A percentile compares a stretch with the other conserved stretches of the same genome.
phyloP scores from a whole-genome alignment of 108 stramenopile species.

The Nitzschia sp. region DNA sequence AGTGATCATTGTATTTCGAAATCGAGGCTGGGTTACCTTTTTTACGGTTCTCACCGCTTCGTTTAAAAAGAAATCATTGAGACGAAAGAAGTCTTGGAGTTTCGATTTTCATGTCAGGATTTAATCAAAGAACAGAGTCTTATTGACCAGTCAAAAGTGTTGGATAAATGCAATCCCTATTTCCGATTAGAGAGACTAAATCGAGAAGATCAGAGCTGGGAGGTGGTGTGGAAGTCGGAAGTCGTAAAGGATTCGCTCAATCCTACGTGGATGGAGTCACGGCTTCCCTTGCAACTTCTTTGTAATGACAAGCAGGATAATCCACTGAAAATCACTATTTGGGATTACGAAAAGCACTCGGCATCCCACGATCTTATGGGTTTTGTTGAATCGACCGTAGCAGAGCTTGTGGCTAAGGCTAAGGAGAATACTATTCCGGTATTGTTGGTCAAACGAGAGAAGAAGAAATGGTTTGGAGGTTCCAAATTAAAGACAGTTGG shows the following conservation, averaged over 20 bases:
- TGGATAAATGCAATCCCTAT: slow-evolving; percentile 47
- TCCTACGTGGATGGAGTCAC: slow-evolving; percentile 52
- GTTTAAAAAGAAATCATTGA: slow-evolving; percentile 33
- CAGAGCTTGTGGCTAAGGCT: slow-evolving; percentile 41
- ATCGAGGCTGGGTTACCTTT: neutral
- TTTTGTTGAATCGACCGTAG: slow-evolving; percentile 56
- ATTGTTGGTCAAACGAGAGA: slow-evolving; percentile 45
- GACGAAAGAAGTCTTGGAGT: slow-evolving; percentile 47
- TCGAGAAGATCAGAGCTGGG: slow-evolving; percentile 62
- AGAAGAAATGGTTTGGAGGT: slow-evolving; percentile 38
- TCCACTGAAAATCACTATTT: slow-evolving; percentile 60
- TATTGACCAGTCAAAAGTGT: slow-evolving; percentile 39
- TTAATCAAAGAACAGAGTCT: slow-evolving; percentile 39
- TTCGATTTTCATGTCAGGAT: slow-evolving; percentile 48
- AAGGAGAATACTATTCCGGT: slow-evolving; percentile 40
- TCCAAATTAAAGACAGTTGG: slow-evolving; percentile 48
- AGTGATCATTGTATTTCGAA: too few species aligned
- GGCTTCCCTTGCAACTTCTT: slow-evolving; percentile 52
- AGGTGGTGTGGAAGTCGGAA: slow-evolving; percentile 60
- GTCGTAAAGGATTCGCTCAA: slow-evolving; percentile 41
- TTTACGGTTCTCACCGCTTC: neutral
- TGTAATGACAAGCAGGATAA: slow-evolving; percentile 58
- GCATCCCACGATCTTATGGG: slow-evolving; percentile 46
- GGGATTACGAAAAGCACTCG: slow-evolving; percentile 54
- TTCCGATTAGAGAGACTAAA: slow-evolving; percentile 51